Base-by-base conservation (phyloP, 1,284 basidiomycete species). In the Ceratobasidium sp. region DNA sequence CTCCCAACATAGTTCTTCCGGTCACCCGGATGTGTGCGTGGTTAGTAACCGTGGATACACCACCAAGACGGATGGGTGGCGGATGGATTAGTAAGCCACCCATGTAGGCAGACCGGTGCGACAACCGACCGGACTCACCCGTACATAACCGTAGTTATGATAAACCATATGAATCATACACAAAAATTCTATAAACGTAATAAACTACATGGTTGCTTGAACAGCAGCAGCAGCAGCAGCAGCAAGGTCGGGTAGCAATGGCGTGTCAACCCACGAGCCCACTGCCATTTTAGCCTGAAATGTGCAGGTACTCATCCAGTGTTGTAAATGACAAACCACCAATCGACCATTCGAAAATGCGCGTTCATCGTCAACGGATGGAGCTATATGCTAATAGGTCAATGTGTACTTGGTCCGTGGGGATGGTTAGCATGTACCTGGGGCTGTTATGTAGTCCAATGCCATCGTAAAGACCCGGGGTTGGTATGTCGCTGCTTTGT, bases 211-310 rank as follows among this genome's bases (percentile, higher is more conserved):
- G 6, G 54, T 56, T 16, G 54, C 54, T 56, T 56, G 24, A 31
- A 56, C 24, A 34, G 54, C 54, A 34, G 54, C 54, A 27, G 54
- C 54, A 31, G 54, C 54, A 13, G 54, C 54, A 19, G 13, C 27
- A 16, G 24, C 19, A 46, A 61, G 22, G 22, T 71, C 68, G 1
- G 37, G 16, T n/a, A 71, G 14, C n/a, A 71, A 34, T 8, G 54
- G 68, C 3, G 68, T 71, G 0, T 54, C 68, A 59, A 46, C 56
- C 68, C 68, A 71, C 24, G 68, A 43, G 16, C 68, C 56, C 6
- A 71, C 31, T 4, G 56, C 68, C 68, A 71, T 71, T 41, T 71
- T 59, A n/a, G 54, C 56, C 22, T 43, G 56, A 27, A 71, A 71
- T 1, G 54, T 59, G 6, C 11, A 16, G 8, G 43, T 16, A 24